Percentiles rank a stretch among this genome's conserved stretches.
Conservation (phyloP, 129 eudicot species). For the Tanacetum coccineum region DNA sequence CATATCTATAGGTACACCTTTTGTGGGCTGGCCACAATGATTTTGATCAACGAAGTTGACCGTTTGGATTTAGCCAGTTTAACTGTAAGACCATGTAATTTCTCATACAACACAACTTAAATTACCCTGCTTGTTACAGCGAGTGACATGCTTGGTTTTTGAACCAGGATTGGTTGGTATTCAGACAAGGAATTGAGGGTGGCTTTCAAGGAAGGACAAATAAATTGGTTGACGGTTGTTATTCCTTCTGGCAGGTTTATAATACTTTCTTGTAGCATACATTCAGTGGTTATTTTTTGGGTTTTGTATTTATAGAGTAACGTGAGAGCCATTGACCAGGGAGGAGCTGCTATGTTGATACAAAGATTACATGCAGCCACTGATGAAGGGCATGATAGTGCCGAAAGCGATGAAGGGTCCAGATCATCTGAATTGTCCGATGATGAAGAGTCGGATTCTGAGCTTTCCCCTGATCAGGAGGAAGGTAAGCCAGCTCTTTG, state of each 20-base stretch:
- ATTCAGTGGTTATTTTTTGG: conserved; percentile 4
- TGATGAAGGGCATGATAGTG: conserved; percentile 20
- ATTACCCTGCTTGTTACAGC: background rate
- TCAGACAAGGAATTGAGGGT: conserved; percentile 92
- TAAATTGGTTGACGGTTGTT: conserved; percentile 96
- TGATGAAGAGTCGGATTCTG: conserved; percentile 16
- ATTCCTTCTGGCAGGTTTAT: conserved; percentile 98
- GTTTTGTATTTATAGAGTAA: conserved; percentile 1
- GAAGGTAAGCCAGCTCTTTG: conserved; percentile 38
- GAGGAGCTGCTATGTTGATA: conserved; percentile 65
- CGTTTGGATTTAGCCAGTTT: conserved; percentile 78
- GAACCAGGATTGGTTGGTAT: conserved; percentile 84
- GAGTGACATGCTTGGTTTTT: conserved; percentile 6
- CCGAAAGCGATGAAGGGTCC: conserved; percentile 32
- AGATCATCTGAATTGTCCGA: conserved; percentile 39
- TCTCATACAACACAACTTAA: conserved; percentile 10
- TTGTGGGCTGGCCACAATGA: conserved; percentile 98
- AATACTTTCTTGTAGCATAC: background rate
- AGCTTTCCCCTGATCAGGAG: conserved; percentile 10
- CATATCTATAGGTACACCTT: conserved; percentile 66
- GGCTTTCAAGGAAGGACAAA: conserved; percentile 98
- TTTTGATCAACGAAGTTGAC: conserved; percentile 72
- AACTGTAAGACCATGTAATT: conserved; percentile 51
- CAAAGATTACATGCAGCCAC: conserved; percentile 50
- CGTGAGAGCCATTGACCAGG: conserved; percentile 48